Evolutionary conservation across 768 basidiomycete genomes (phyloP).

Genomic region (Tulasnella sp.): DNA sequence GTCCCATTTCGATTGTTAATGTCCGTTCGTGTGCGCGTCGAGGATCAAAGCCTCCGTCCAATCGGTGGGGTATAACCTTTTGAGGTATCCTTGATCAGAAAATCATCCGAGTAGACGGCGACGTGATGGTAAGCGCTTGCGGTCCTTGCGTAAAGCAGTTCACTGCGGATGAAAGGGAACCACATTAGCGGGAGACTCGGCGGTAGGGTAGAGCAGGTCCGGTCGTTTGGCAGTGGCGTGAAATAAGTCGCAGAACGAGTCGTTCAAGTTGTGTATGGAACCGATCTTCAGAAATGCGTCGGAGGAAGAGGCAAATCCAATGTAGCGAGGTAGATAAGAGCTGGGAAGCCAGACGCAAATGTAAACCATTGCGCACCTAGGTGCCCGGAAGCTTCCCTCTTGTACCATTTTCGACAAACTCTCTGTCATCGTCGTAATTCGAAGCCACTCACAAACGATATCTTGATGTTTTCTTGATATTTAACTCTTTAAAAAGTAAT

Average conservation of each 20-base stretch:
- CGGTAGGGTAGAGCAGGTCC: not conserved
- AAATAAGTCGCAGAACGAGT: not conserved
- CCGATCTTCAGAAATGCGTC: not conserved
- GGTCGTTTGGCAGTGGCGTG: not conserved
- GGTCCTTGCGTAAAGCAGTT: not conserved
- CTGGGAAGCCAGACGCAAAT: not conserved
- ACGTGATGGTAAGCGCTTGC: not conserved
- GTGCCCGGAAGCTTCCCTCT: not conserved
- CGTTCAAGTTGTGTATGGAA: not conserved
- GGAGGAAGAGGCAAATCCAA: not conserved
- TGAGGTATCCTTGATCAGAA: not conserved
- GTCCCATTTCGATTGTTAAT: not conserved
- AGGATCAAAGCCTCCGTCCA: not conserved
- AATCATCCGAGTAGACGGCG: not conserved
- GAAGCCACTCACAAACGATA: not conserved
- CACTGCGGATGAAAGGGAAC: not conserved
- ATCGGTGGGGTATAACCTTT: not conserved
- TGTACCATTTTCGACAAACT: not conserved
- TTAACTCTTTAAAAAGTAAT: too few species aligned
- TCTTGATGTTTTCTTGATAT: not conserved
- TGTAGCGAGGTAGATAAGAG: not conserved
- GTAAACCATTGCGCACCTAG: not conserved
- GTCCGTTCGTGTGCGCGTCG: not conserved
- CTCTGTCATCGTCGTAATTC: not conserved
- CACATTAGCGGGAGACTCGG: not conserved